These are phyloP conservation scores for Astrothelium macrocarpum DNA, from an alignment of 495 filamentous ascomycete species.

Conservation along the genomic window DNA sequence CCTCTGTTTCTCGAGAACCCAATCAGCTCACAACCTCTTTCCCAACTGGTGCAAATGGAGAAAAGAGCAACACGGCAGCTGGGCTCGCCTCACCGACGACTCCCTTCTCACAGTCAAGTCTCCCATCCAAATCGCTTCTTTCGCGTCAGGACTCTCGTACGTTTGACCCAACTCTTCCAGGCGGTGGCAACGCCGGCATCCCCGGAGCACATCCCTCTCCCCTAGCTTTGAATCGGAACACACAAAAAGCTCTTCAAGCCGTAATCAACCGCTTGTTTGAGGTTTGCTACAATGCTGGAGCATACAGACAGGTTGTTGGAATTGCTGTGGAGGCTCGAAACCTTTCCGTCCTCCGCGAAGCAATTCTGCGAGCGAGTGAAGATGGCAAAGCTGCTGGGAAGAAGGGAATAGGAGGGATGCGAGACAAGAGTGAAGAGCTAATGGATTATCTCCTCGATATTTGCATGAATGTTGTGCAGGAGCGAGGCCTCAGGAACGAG, in stretches of 20 bases:
- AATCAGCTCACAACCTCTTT: slow-evolving; percentile 69
- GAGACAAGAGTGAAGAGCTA: slow-evolving; percentile 63
- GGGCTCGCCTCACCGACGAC: slow-evolving; percentile 77
- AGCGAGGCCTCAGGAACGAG: slow-evolving; percentile 73
- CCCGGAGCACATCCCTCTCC: slow-evolving; percentile 45
- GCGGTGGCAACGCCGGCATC: slow-evolving; percentile 43
- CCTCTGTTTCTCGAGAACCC: slow-evolving; percentile 39
- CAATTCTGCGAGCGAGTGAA: slow-evolving; percentile 72
- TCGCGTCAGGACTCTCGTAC: slow-evolving; percentile 62
- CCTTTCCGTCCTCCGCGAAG: slow-evolving; percentile 75
- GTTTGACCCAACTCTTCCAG: slow-evolving; percentile 45
- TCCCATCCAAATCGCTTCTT: slow-evolving; percentile 88
- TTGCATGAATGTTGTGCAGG: slow-evolving; percentile 96
- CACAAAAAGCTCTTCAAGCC: slow-evolving; percentile 63
- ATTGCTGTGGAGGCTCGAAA: slow-evolving; percentile 95
- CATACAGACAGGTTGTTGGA: slow-evolving; percentile 95
- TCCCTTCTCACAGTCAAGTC: slow-evolving; percentile 82
- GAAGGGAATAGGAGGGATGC: slow-evolving; percentile 18
- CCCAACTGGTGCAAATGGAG: slow-evolving; percentile 46
- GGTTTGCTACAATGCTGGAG: slow-evolving; percentile 72
- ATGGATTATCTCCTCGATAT: slow-evolving; percentile 95
- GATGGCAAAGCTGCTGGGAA: slow-evolving; percentile 65
- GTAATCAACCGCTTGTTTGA: slow-evolving; percentile 87
- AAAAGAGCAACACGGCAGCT: slow-evolving; percentile 53
- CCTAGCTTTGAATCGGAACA: slow-evolving; percentile 44